Evolutionary conservation across 768 basidiomycete species (phyloP).

Genomic region (Chiua virens): DNA sequence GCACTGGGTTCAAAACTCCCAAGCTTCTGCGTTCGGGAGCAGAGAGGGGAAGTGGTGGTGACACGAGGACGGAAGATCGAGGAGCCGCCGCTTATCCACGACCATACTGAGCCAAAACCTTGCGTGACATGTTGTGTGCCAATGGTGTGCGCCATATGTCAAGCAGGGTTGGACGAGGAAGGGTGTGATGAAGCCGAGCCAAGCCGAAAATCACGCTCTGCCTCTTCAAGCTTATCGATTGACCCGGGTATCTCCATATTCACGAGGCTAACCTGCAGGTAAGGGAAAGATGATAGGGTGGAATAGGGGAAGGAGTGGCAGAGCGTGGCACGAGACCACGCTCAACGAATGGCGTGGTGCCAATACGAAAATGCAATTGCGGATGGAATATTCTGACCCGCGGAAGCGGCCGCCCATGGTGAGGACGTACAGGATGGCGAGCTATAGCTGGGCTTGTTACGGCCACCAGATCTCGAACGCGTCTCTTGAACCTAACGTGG

Average conservation of each 20-base stretch:
- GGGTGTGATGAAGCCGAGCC: background rate
- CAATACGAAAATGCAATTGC: background rate
- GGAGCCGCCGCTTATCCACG: too few species aligned
- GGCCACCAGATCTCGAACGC: constrained; percentile 3
- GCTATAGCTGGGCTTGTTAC: background rate
- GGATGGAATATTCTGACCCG: constrained; percentile 4
- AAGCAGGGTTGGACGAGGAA: too few species aligned
- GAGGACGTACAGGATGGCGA: constrained; percentile 17
- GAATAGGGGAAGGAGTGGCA: constrained; percentile 15
- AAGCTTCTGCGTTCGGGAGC: background rate
- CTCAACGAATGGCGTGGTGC: background rate
- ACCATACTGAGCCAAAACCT: too few species aligned
- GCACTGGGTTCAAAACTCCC: too few species aligned
- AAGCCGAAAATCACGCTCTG: constrained; percentile 4
- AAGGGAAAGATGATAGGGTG: constrained; percentile 2
- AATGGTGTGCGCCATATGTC: too few species aligned
- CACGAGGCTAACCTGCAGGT: constrained; percentile 12
- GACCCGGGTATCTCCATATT: constrained; percentile 19
- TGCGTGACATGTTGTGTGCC: too few species aligned
- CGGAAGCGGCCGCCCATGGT: constrained; percentile 16
- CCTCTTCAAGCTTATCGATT: constrained; percentile 12
- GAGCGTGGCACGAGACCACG: constrained; percentile 2
- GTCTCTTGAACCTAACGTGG: constrained; percentile 1
- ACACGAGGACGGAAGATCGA: constrained; percentile 2
- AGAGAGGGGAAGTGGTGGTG: background rate